Conservation (phyloP, 352 stramenopile genomes). For the Globisporangium rhizosaccharum region DNA sequence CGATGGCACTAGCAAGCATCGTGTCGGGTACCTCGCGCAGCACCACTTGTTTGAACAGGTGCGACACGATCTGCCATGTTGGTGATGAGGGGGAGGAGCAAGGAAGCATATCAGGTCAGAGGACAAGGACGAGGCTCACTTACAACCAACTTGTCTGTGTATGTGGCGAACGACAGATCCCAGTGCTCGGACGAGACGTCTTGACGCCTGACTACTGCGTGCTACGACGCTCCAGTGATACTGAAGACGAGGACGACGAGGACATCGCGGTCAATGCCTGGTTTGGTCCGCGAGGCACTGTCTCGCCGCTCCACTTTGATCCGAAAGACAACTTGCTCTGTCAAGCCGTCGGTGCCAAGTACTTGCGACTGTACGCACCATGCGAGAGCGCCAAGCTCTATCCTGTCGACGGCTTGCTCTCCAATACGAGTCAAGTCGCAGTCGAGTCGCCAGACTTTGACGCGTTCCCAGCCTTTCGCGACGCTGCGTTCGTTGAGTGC, state of each 20-base stretch:
- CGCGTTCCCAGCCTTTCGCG: slow-evolving; percentile 45
- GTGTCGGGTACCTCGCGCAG: slow-evolving; percentile 79
- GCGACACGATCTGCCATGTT: neutral
- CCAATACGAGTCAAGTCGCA: slow-evolving; percentile 80
- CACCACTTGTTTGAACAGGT: slow-evolving; percentile 90
- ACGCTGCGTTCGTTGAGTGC: slow-evolving; percentile 63
- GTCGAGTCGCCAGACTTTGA: slow-evolving; percentile 45
- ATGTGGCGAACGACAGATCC: slow-evolving; percentile 43
- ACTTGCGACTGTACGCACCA: slow-evolving; percentile 75
- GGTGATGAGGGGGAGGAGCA: neutral
- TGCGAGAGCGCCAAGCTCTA: slow-evolving; percentile 72
- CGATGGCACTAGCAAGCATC: neutral
- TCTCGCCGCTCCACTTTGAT: slow-evolving; percentile 87
- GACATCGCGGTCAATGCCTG: slow-evolving; percentile 84
- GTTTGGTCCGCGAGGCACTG: slow-evolving; percentile 75
- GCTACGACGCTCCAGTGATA: slow-evolving; percentile 27
- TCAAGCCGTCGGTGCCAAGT: slow-evolving; percentile 82
- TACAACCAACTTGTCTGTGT: neutral
- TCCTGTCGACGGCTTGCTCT: slow-evolving; percentile 74
- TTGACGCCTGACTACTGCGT: slow-evolving; percentile 87
- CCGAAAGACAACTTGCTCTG: slow-evolving; percentile 88
- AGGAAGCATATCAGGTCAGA: too few relatives aligned
- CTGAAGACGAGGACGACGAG: slow-evolving; percentile 38
- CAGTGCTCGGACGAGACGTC: slow-evolving; percentile 70
- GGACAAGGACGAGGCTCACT: neutral